Evolutionary conservation across 768 basidiomycete species (phyloP), one percentile per base, ranked within the genome.

Genomic region (Mycena alexandri): DNA sequence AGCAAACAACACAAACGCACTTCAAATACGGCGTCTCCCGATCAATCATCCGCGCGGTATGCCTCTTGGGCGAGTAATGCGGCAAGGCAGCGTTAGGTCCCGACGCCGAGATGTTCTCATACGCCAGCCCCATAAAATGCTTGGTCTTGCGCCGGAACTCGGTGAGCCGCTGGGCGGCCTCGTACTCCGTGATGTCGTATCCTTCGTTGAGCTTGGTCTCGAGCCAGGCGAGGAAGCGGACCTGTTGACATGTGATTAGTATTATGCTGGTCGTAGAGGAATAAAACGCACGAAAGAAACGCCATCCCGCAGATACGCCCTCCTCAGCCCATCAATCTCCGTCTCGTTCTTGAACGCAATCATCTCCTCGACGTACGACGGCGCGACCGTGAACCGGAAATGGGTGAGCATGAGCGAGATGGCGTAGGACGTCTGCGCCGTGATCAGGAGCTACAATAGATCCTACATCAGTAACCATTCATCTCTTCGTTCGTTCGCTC

Each of bases 1-100:
- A 59, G 58, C 36, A 38, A 38, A 38, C 47, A 34, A 58, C 61
- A 34, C 25, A 62, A 24, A 80, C 90, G 79, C 74, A 95, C 94
- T 94, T 96, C 64, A 99, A 86, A 78, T 97, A 99, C 6, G 96
- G 94, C 2, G 88, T 86, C 14, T 91, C 86, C 41, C 88, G 84
- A 71, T 92, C 90, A 72, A 99, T 93, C 79, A 92, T 83, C 48
- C 81, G 78, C n/a, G 92, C 92, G 19, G 83, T 84, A 21, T 81
- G 78, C 75, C 91, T 89, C 65, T 86, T 86, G 0, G 98, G 95
- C 0, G 87, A 84, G 78, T 99, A 99, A 79, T 99, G 98, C 5
- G 98, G 96, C 24, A 98, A 80, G 19, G 97, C 98, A 61, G 94
- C 96, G 75, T 99, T 97, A 3, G 93, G 85, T 3, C 96, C 97